phyloP scores from a whole-genome alignment of 164 flowering plant genomes.

The Buxus sempervirens region DNA sequence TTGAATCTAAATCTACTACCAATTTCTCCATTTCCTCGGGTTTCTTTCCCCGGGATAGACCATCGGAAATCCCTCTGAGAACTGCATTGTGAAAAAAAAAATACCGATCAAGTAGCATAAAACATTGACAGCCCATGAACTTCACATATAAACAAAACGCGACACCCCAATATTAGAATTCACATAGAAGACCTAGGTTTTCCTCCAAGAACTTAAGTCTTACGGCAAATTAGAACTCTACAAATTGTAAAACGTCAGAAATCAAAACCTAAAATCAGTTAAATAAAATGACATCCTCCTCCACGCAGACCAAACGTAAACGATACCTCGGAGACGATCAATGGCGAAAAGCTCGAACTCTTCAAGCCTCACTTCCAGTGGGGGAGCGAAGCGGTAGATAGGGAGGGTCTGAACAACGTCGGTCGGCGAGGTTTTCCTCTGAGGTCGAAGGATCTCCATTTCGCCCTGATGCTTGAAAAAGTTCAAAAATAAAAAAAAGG shows the following conservation, averaged over 20 bases:
- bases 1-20: constrained; percentile 31
- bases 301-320: background rate
- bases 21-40: constrained; percentile 70
- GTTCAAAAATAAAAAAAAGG: no score
- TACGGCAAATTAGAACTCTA: background rate
- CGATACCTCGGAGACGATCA: constrained; percentile 82
- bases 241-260: background rate
- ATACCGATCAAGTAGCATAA: background rate
- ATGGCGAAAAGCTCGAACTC: constrained; percentile 89
- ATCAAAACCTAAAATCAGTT: background rate
- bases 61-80: constrained; percentile 81
- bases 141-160: background rate
- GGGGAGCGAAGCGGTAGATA: constrained; percentile 72
- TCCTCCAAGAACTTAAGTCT: background rate
- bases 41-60: constrained; percentile 79
- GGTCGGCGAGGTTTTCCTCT: constrained; percentile 26
- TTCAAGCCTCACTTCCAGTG: constrained; percentile 78
- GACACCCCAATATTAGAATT: background rate
- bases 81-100: constrained; percentile 39
- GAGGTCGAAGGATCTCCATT: constrained; percentile 60
- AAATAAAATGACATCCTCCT: background rate
- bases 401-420: constrained; percentile 45
- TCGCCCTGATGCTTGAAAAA: background rate
- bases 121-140: background rate
- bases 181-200: background rate